Evolutionary conservation across 2,329 filamentous ascomycete species (phyloP).

Genomic region (Trichophyton mentagrophytes): DNA sequence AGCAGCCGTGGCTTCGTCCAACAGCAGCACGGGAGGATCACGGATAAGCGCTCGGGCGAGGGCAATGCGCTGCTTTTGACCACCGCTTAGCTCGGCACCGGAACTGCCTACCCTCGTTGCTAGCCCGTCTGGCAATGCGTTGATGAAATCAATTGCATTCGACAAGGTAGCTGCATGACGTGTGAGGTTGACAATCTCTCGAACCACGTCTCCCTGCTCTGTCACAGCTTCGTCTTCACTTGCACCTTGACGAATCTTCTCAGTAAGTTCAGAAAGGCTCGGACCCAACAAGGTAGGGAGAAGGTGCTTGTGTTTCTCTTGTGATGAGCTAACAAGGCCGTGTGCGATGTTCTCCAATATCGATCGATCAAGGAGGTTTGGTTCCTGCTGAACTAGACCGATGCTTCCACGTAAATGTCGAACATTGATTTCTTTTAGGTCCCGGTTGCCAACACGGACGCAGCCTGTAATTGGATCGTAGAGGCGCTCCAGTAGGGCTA

Average conservation of each 20-base stretch:
- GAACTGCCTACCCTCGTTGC: conserved; percentile 25
- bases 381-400: conserved; percentile 40
- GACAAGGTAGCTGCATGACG: conserved; percentile 19
- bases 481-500: conserved; percentile 25
- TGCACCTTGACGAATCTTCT: conserved; percentile 17
- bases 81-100: conserved; percentile 39
- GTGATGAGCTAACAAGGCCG: conserved; percentile 32
- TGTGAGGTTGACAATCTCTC: conserved; percentile 21
- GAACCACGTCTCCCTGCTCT: conserved; percentile 15
- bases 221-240: conserved; percentile 17
- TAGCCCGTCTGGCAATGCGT: conserved; percentile 17
- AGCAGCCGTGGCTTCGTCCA: conserved; percentile 28
- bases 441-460: conserved; percentile 21
- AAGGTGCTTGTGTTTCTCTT: conserved; percentile 18
- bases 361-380: conserved; percentile 39
- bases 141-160: conserved; percentile 21
- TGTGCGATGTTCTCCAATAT: conserved; percentile 44
- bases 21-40: conserved; percentile 60
- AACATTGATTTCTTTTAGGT: conserved; percentile 24
- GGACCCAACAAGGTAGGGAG: conserved; percentile 18
- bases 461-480: conserved; percentile 25
- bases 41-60: conserved; percentile 76
- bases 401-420: conserved; percentile 25
- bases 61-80: conserved; percentile 80
- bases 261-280: conserved; percentile 18